Evolutionary conservation across 441 rosid species (phyloP), one percentile per base, ranked within the genome.

Genomic region (Adansonia madagascariensis): DNA sequence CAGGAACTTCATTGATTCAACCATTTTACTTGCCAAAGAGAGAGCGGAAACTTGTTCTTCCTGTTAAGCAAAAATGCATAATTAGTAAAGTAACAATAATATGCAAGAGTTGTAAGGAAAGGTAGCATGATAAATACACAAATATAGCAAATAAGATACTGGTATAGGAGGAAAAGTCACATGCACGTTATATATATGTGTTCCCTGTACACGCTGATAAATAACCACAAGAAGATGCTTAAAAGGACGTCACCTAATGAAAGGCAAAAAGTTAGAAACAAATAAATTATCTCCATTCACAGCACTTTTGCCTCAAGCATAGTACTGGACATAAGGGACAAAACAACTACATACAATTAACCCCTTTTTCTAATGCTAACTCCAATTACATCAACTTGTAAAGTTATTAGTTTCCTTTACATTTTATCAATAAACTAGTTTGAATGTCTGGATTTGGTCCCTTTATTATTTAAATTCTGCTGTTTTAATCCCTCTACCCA

Each of bases 1-100:
- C 74, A 85, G 83, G 86, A 91, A 94, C 88, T 97, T 97, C 86
- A 92, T 83, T 73, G 93, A 86, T 84, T 97, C 98, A 71, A 97
- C 86, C 98, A 97, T 93, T 87, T 90, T 93, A 83, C 87, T 86
- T 31, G 92, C 98, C 76, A 88, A 78, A 74, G 97, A 84, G 80
- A 83, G 80, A 60, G 98, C 90, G 68, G 92, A 84, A 57, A 89
- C 86, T 87, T 97, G 91, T 74, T 94, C 98, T 75, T 88, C 97
- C 99, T 97, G 86, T 73, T 78, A 74, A 79, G 56, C 17, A 65
- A 39, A 75, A 83, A 82, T 43, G 71, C 70, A 76, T 11, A 22
- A 62, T 69, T 11, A 63, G 52, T n/a, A 52, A 63, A 41, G 1
- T 35, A 73, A 68, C 2, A 43, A 39, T 44, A 24, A 43, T 27